Conservation (phyloP, 352 stramenopile genomes). For the Phytophthora ramorum region DNA sequence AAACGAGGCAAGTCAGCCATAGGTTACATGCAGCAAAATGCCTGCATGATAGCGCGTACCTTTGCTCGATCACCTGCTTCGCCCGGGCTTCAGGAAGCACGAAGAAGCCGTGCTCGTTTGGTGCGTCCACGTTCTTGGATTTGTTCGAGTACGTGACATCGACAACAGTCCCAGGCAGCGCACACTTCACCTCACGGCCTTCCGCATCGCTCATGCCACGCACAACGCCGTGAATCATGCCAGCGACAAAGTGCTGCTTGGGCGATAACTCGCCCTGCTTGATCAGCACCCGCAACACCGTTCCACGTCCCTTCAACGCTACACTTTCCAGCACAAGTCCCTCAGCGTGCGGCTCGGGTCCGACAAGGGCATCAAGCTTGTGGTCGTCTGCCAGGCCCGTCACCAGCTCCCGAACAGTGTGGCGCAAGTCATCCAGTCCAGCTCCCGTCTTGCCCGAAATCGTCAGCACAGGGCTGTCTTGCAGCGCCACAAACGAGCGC, state of each 20-base stretch:
- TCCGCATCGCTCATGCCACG: conserved; percentile 67
- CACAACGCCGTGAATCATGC: conserved; percentile 87
- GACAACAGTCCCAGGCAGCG: conserved; percentile 71
- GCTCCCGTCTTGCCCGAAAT: conserved; percentile 76
- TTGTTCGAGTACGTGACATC: conserved; percentile 87
- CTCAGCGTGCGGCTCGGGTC: conserved; percentile 44
- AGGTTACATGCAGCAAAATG: not conserved
- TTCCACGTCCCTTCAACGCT: conserved; percentile 67
- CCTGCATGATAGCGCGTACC: conserved; percentile 36
- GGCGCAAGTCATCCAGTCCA: conserved; percentile 62
- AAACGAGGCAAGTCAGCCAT: not conserved
- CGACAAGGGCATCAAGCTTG: conserved; percentile 51
- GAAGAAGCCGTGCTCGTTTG: conserved; percentile 85
- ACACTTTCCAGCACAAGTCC: conserved; percentile 83
- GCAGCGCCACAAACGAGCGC: conserved; percentile 82
- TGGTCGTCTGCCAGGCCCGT: conserved; percentile 35
- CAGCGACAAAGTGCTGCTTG: conserved; percentile 83
- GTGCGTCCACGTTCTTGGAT: conserved; percentile 83
- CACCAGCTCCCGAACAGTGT: conserved; percentile 48
- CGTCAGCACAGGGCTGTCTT: conserved; percentile 72
- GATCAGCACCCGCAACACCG: conserved; percentile 76
- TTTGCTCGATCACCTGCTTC: conserved; percentile 78
- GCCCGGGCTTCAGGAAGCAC: conserved; percentile 64
- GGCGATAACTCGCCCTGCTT: conserved; percentile 65
- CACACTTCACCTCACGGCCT: conserved; percentile 58